Evolutionary conservation across 805 yeast genomes (phyloP).

Genomic region (Ogataea pilisensis): DNA sequence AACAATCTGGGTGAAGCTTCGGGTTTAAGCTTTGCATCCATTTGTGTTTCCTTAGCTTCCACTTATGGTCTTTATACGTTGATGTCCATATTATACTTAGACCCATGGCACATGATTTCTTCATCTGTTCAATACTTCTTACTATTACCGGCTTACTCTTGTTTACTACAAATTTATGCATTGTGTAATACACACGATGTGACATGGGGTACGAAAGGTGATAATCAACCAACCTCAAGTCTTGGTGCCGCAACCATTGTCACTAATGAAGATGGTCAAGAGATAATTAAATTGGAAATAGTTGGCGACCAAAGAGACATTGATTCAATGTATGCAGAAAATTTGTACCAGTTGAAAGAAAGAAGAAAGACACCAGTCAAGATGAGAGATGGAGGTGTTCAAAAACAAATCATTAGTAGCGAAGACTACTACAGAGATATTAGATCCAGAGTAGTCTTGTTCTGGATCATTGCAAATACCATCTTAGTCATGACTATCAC

Average conservation of each 20-base stretch:
- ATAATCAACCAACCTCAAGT: constrained; percentile 63
- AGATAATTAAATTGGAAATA: constrained; percentile 76
- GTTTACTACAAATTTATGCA: constrained; percentile 92
- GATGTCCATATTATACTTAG: constrained; percentile 81
- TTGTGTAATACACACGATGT: constrained; percentile 98
- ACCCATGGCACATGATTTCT: constrained; percentile 94
- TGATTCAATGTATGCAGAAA: constrained; percentile 76
- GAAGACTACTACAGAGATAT: constrained; percentile 94
- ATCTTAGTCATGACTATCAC: constrained; percentile 82
- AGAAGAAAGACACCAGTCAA: constrained; percentile 57
- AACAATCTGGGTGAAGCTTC: constrained; percentile 36
- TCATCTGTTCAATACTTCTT: constrained; percentile 85
- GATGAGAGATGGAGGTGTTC: constrained; percentile 38
- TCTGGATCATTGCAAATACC: constrained; percentile 86
- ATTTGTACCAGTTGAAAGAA: constrained; percentile 66
- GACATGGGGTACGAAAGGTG: constrained; percentile 99
- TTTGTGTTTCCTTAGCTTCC: constrained; percentile 79
- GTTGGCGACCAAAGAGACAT: constrained; percentile 68
- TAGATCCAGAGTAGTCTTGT: constrained; percentile 89
- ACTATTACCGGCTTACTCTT: constrained; percentile 86
- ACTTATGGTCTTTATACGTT: constrained; percentile 87
- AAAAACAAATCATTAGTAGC: constrained; percentile 38
- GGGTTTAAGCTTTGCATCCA: constrained; percentile 56
- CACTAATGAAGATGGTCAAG: constrained; percentile 77
- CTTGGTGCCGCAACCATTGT: constrained; percentile 79